These are phyloP conservation scores for Aquilaria yunnanensis DNA, from an alignment of 345 rosid species.

Conservation along the genomic window DNA sequence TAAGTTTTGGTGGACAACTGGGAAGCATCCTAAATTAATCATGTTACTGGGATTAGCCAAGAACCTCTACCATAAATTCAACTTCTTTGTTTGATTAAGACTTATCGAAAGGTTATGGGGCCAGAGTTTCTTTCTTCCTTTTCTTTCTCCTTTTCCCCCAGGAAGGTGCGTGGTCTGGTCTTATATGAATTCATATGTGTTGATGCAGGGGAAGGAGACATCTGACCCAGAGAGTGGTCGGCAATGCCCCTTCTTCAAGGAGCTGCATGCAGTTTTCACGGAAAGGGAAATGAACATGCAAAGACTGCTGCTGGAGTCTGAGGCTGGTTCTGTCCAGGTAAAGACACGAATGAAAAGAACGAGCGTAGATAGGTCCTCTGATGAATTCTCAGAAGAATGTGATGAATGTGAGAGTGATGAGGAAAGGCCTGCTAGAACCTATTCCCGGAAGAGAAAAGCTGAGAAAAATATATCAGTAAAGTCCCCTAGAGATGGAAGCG, in stretches of 20 bases:
- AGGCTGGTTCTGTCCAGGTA: conserved; percentile 23
- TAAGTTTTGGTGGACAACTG: too few species aligned
- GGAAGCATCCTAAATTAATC: too few species aligned
- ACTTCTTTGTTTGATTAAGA: too few species aligned
- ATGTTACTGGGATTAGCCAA: too few species aligned
- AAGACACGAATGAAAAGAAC: conserved; percentile 31
- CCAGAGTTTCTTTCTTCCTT: too few species aligned
- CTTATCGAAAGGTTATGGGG: too few species aligned
- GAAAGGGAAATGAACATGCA: conserved; percentile 41
- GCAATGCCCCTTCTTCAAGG: conserved; percentile 49
- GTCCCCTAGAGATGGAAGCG: conserved; percentile 17
- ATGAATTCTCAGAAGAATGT: conserved; percentile 34
- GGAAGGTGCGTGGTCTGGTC: too few species aligned
- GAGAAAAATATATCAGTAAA: conserved; percentile 15
- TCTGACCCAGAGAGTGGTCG: conserved; percentile 39
- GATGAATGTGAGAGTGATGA: conserved; percentile 25
- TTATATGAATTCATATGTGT: too few species aligned
- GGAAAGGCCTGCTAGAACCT: conserved; percentile 21
- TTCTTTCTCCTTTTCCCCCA: too few species aligned
- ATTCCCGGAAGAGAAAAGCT: conserved; percentile 38
- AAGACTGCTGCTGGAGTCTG: conserved; percentile 28
- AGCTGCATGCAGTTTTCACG: conserved; percentile 38
- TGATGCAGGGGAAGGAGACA: conserved; percentile 50
- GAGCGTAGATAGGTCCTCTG: conserved; percentile 20
- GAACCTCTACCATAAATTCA: too few species aligned